Percentiles rank a stretch among this genome's conserved stretches.
phyloP scores from a whole-genome alignment of 73 alveolate species.

The Paramecium caudatum region DNA sequence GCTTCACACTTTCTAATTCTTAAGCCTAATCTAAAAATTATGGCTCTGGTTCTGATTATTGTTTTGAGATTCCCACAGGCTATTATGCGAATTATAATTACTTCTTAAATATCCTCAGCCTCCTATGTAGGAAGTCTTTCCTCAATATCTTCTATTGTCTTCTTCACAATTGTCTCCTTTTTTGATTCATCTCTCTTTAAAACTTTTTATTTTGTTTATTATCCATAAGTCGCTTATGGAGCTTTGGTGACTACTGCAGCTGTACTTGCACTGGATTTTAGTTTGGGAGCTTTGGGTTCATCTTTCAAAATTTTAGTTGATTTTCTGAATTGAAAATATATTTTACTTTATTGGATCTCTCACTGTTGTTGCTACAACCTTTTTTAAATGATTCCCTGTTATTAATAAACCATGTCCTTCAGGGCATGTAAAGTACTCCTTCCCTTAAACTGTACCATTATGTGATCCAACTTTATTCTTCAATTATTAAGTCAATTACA shows the following conservation, averaged over 20 bases:
- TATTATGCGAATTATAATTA: neutral
- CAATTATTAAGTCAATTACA: neutral
- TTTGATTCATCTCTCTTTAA: slow-evolving; percentile 6
- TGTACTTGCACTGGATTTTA: slow-evolving; percentile 22
- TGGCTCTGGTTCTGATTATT: slow-evolving; percentile 51
- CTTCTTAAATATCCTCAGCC: slow-evolving; percentile 12
- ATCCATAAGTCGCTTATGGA: neutral
- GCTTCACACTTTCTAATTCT: slow-evolving; percentile 12
- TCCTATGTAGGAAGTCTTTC: slow-evolving; percentile 1
- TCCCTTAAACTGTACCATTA: slow-evolving; percentile 38
- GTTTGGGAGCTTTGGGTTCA: neutral
- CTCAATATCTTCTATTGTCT: neutral
- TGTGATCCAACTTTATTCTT: slow-evolving; percentile 52
- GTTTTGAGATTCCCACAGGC: neutral
- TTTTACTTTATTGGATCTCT: slow-evolving; percentile 8
- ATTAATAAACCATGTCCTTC: slow-evolving; percentile 52
- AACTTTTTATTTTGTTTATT: neutral
- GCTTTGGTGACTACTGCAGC: slow-evolving; percentile 24
- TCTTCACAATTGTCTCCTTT: neutral
- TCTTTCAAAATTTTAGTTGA: slow-evolving; percentile 27
- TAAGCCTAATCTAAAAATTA: neutral
- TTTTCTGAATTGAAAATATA: neutral
- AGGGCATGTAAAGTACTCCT: slow-evolving; percentile 40
- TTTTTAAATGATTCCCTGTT: slow-evolving; percentile 35
- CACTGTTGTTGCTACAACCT: neutral